Base-by-base conservation (phyloP, 2,329 filamentous ascomycete species). In the Gyromitra esculenta region DNA sequence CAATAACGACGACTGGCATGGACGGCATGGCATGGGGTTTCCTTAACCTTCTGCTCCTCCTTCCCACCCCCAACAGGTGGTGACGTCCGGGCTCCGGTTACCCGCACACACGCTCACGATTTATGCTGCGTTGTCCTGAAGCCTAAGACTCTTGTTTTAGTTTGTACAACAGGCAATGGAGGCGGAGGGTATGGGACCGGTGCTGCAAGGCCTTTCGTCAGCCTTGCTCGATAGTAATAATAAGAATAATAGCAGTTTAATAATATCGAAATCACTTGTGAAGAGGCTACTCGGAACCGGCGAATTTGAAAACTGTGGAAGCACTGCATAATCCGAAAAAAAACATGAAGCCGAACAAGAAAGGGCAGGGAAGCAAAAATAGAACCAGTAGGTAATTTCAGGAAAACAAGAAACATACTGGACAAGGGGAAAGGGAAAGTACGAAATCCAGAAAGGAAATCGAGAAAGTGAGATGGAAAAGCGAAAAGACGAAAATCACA, bases 91-190 rank as follows among this genome's bases (percentile, higher is more conserved):
- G 73, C 73, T 66, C 43, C 70, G 73, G 73, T 52, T 66, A 72
- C 62, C 73, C 56, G 56, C 66, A 74, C 64, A 39, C 63, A 57
- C 52, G 48, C 52, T 69, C 45, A 64, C 67, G 59, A 75, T 66
- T 60, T 62, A 25, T 75, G 72, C 67, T 75, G 73, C 73, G 73
- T 75, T 75, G 73, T 75, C 73, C 73, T 71, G 60, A 62, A 37
- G 60, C 62, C 69, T 60, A 72, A 73, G 73, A 73, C 69, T 75
- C 67, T 72, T 62, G 73, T 75, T 75, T 75, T 73, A 66, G 73
- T 72, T 73, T 75, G 73, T 75, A 65, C 73, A 57, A 75, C 73
- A 56, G 35, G 59, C 35, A 37, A 72, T 71, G 37, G 73, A 73
- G 73, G 73, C 73, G 73, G 60, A 75, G 73, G 73, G 70, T 50